Conservation (phyloP, 164 flowering plant species). For the Tinospora cordifolia region DNA sequence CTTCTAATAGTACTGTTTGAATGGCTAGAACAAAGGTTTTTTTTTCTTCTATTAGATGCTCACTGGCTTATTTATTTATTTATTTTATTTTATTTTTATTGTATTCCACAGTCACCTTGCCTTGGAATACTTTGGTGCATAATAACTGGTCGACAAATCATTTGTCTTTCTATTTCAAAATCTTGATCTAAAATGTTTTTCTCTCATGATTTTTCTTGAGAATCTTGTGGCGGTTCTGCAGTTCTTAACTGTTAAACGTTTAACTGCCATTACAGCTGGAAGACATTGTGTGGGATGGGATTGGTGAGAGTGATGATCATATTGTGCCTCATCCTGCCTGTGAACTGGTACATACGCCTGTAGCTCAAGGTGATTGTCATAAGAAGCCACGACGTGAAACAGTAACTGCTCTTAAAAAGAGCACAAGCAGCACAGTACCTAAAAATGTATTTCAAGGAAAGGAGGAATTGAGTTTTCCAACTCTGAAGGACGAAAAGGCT, state of each 20-base stretch:
- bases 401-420: conserved; percentile 19
- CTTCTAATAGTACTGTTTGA: neutral
- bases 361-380: conserved; percentile 21
- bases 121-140: neutral
- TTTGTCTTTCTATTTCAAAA: no score
- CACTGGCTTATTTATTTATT: no score
- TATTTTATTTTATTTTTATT: no score
- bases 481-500: conserved; percentile 19
- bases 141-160: no score
- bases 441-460: conserved; percentile 22
- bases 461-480: conserved; percentile 17
- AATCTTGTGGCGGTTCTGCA: neutral
- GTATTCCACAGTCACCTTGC: no score
- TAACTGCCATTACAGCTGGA: conserved; percentile 45
- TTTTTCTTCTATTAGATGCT: neutral
- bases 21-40: neutral
- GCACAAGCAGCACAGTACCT: conserved; percentile 15
- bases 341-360: conserved; percentile 12
- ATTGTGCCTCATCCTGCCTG: conserved; percentile 54
- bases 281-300: conserved; percentile 61
- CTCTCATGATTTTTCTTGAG: neutral
- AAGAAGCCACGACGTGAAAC: conserved; percentile 40
- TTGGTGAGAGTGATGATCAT: conserved; percentile 57
- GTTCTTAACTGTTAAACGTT: neutral
- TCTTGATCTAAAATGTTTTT: no score